Evolutionary conservation across 2,329 filamentous ascomycete genomes (phyloP), one percentile per base, ranked within the genome.

Genomic region (Talaromyces sp.): DNA sequence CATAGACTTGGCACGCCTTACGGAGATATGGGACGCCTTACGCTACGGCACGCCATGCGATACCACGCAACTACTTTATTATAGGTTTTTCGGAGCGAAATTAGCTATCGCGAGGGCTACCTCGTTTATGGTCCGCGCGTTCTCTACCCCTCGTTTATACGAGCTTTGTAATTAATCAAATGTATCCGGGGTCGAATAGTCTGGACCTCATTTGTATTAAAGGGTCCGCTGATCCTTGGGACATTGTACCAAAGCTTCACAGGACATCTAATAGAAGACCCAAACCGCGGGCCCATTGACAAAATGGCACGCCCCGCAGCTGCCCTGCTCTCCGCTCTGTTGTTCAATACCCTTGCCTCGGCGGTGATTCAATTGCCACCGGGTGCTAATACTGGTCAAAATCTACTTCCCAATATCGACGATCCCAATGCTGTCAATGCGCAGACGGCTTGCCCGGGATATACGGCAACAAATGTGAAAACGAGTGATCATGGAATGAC

Each of bases 351-450:
- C 15, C 36, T n/a, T n/a, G 36, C 15, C 6, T 39, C 36, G 36
- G 36, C 36, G 6, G 36, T 39, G 36, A 39, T 39, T 39, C n/a
- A 17, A 7, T n/a, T 39, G 7, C 36, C 36, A 2, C 36, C 36
- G 6, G 36, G 36, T 39, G 36, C 36, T n/a, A 39, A 39, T 15
- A n/a, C 36, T 39, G 36, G 15, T 39, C 36, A 39, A 39, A 39
- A 5, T n/a, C 36, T 39, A 7, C 36, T 89, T 39, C 83, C 88
- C 32, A 91, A 89, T 69, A 82, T 90, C 65, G 67, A 83, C 36
- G 88, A 91, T 65, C 84, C 87, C 0, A 62, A 84, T 57, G 87
- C 88, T 11, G 75, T 86, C 57, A 78, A 89, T 71, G 82, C 85
- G 4, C 88, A 90, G 71, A 72, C 77, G 10, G 78, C 85, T 1